Evolutionary conservation across 2,329 filamentous ascomycete genomes (phyloP).

Genomic region (Arthrinium puccinioides): DNA sequence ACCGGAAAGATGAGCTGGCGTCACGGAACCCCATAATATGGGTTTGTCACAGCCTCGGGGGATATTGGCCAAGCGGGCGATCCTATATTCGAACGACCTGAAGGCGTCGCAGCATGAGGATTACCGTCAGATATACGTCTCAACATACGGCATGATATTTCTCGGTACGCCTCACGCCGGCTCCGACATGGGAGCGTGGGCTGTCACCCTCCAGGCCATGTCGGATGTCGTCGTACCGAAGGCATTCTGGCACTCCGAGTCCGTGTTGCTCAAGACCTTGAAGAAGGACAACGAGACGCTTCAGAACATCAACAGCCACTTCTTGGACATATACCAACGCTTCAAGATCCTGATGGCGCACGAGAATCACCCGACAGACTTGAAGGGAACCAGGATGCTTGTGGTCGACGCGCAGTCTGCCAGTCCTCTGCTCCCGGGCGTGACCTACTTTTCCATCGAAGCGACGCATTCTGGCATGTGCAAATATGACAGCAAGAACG

Average conservation of each 20-base stretch:
- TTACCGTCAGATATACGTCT: conserved; percentile 62
- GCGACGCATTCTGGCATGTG: conserved; percentile 33
- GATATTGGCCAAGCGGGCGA: conserved; percentile 61
- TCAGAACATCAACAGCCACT: conserved; percentile 66
- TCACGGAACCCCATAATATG: conserved; percentile 64
- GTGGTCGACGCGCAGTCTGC: conserved; percentile 67
- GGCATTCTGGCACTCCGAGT: conserved; percentile 59
- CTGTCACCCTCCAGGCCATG: conserved; percentile 59
- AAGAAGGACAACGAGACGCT: conserved; percentile 67
- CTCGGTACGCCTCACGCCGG: conserved; percentile 71
- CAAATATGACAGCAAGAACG: conserved; percentile 42
- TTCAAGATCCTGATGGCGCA: conserved; percentile 73
- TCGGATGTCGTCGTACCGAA: conserved; percentile 57
- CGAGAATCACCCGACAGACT: conserved; percentile 63
- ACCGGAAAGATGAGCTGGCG: conserved; percentile 51
- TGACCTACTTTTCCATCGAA: conserved; percentile 60
- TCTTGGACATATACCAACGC: conserved; percentile 62
- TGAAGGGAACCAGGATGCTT: conserved; percentile 54
- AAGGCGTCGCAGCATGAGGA: conserved; percentile 53
- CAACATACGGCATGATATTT: conserved; percentile 70
- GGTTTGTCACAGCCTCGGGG: conserved; percentile 67
- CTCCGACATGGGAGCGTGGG: conserved; percentile 62
- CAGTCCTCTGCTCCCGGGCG: conserved; percentile 60
- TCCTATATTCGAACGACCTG: conserved; percentile 60
- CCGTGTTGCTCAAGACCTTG: conserved; percentile 62